Evolutionary conservation across 345 rosid species (phyloP).

Genomic region (Heritiera fomes): DNA sequence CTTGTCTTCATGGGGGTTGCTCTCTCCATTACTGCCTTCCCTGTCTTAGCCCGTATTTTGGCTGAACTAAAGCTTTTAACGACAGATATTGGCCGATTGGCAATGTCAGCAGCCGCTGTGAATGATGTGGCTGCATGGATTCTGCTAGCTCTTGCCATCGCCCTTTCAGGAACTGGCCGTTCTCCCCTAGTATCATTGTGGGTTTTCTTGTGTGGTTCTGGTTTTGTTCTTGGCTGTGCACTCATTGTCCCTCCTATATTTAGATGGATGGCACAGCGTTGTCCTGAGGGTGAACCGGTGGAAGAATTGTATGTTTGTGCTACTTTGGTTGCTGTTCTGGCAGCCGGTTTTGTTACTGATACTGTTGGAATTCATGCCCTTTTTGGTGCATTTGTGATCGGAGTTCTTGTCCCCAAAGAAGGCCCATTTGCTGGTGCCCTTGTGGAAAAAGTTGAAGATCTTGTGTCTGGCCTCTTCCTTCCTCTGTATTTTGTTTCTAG

Average conservation of each 20-base stretch:
- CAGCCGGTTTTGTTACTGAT: constrained; percentile 68
- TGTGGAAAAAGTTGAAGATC: constrained; percentile 76
- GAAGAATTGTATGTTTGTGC: constrained; percentile 63
- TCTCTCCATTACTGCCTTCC: constrained; percentile 80
- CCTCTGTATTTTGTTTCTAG: constrained; percentile 78
- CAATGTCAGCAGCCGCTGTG: constrained; percentile 87
- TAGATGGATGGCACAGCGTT: constrained; percentile 55
- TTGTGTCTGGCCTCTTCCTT: constrained; percentile 71
- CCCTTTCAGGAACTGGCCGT: constrained; percentile 54
- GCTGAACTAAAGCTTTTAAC: constrained; percentile 84
- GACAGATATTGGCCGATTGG: constrained; percentile 68
- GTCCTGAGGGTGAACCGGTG: constrained; percentile 76
- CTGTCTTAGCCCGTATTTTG: constrained; percentile 76
- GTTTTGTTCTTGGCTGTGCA: constrained; percentile 38
- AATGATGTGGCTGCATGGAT: constrained; percentile 86
- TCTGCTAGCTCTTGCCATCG: constrained; percentile 80
- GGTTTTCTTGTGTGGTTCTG: constrained; percentile 64
- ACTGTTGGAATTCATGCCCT: constrained; percentile 72
- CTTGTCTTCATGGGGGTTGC: constrained; percentile 89
- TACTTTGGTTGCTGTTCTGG: constrained; percentile 56
- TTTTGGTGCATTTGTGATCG: constrained; percentile 82
- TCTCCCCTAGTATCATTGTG: constrained; percentile 63
- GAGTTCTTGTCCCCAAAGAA: constrained; percentile 69
- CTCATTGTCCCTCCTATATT: constrained; percentile 52
- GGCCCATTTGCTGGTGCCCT: constrained; percentile 70